Evolutionary conservation across 768 basidiomycete species (phyloP).

Genomic region (Neoboletus brunneissimus): DNA sequence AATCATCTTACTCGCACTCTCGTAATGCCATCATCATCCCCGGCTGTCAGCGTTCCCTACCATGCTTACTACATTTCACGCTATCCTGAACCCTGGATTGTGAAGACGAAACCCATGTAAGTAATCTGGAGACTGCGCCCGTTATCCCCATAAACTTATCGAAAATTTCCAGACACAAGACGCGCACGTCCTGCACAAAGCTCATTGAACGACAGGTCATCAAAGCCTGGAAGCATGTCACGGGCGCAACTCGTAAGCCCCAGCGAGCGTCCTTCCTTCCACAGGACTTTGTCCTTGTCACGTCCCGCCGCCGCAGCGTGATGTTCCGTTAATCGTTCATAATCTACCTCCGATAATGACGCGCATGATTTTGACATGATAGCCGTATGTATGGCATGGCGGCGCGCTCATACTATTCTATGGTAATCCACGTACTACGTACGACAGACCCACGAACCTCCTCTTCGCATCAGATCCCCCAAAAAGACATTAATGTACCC

Average conservation of each 20-base stretch:
- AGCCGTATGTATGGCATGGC: constrained; percentile 13
- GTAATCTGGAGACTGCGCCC: not conserved
- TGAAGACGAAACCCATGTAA: constrained; percentile 27
- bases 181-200: constrained; percentile 39
- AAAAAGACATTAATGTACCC: constrained; percentile 7
- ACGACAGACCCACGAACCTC: constrained; percentile 3
- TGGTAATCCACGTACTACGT: not conserved
- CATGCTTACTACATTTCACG: constrained; percentile 14
- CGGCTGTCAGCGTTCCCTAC: constrained; percentile 4
- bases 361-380: constrained; percentile 12
- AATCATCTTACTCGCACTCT: no score
- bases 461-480: not conserved
- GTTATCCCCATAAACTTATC: not conserved
- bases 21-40: constrained; percentile 9
- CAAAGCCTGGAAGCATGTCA: constrained; percentile 60
- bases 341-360: not conserved
- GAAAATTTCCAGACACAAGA: constrained; percentile 15
- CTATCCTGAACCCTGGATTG: constrained; percentile 25
- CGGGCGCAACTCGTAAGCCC: constrained; percentile 48
- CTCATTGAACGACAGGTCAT: constrained; percentile 57
- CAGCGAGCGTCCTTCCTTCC: constrained; percentile 53
- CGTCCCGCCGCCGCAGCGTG: constrained; percentile 51
- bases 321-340: constrained; percentile 32
- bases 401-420: constrained; percentile 9
- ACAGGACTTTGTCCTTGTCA: constrained; percentile 62